Evolutionary conservation across 176 grass and related monocot genomes (phyloP).

Genomic region (Guadua angustifolia): DNA sequence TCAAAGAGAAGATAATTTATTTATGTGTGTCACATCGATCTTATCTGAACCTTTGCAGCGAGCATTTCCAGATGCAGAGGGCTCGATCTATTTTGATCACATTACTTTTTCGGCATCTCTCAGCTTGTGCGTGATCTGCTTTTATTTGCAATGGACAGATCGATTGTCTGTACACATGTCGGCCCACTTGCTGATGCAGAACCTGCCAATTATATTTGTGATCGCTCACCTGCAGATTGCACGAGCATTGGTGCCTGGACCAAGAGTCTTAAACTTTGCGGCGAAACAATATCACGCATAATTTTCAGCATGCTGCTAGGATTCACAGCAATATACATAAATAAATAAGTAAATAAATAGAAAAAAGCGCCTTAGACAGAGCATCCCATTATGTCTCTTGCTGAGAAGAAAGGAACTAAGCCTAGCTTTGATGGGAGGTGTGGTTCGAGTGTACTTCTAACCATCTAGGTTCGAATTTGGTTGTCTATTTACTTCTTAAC

Average conservation of each 20-base stretch:
- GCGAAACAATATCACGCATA: neutral
- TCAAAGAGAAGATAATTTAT: neutral
- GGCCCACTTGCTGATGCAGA: constrained; percentile 3
- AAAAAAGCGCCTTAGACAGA: neutral
- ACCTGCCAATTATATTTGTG: neutral
- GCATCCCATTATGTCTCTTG: neutral
- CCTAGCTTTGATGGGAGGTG: no score
- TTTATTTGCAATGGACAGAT: neutral
- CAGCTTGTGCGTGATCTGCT: neutral
- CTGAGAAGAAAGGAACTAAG: no score
- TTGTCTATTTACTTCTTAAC: no score
- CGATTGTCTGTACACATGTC: neutral
- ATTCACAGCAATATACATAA: neutral
- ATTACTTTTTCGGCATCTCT: neutral
- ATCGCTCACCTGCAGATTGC: neutral
- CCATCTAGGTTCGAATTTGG: no score
- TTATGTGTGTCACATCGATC: neutral
- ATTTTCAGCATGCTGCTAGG: neutral
- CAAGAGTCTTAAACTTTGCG: neutral
- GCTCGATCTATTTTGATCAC: neutral
- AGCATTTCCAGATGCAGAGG: neutral
- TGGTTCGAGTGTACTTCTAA: no score
- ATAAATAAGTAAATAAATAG: no score
- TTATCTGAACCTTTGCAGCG: neutral
- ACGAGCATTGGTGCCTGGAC: neutral